phyloP scores from a whole-genome alignment of 257 asterid genomes.

The Eustoma russellianum region DNA sequence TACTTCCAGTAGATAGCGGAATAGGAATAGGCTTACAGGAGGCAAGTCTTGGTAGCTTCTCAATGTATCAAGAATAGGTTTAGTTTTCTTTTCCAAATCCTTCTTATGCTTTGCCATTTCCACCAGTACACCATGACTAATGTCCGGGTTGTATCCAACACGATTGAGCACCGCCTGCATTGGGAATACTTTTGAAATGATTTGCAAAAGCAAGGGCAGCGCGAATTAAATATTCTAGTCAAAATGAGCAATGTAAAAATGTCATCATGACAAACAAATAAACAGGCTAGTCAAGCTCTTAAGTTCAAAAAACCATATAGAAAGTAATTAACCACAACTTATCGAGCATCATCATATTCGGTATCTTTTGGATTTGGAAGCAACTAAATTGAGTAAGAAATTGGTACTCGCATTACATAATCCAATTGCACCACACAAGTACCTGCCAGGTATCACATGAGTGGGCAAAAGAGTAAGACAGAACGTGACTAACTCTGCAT shows the following conservation, averaged over 20 bases:
- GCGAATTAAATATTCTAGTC: no score
- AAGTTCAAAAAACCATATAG: no score
- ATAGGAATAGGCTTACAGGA: slow-evolving; percentile 41
- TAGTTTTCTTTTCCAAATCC: slow-evolving; percentile 87
- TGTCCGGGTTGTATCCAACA: slow-evolving; percentile 81
- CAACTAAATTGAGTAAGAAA: no score
- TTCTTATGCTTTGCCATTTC: slow-evolving; percentile 98
- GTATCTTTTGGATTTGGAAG: neutral
- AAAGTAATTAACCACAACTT: no score
- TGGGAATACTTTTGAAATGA: slow-evolving; percentile 1
- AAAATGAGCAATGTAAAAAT: no score
- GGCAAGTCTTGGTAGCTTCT: slow-evolving; percentile 99
- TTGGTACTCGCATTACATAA: no score
- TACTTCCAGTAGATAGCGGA: neutral
- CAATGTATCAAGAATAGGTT: slow-evolving; percentile 84
- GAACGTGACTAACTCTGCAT: neutral
- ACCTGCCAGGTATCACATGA: no score
- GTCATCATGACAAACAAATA: no score
- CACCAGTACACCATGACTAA: slow-evolving; percentile 90
- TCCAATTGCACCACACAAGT: neutral
- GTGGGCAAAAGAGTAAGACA: neutral
- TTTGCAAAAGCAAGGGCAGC: no score
- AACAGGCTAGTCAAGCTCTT: no score
- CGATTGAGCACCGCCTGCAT: slow-evolving; percentile 93
- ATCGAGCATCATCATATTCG: neutral